Evolutionary conservation across 345 rosid genomes (phyloP).

Genomic region (Viola odorata): DNA sequence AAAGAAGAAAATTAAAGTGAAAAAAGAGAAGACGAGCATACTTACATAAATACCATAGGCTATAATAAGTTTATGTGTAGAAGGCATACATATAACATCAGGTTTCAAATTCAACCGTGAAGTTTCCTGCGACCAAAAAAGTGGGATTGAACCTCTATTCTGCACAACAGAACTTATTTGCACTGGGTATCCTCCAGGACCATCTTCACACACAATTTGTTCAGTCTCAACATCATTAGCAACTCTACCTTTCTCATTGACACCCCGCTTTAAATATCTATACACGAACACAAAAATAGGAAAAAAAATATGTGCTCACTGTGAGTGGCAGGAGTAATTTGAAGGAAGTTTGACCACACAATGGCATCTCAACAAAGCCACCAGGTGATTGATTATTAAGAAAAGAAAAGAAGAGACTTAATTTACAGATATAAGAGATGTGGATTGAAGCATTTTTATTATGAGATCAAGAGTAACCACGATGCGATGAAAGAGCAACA

Average conservation of each 20-base stretch:
- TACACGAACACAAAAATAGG: constrained; percentile 15
- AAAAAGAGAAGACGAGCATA: neutral
- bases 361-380: too few species aligned
- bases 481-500: neutral
- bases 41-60: neutral
- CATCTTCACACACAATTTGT: constrained; percentile 81
- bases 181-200: constrained; percentile 48
- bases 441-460: too few species aligned
- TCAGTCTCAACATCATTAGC: constrained; percentile 99
- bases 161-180: constrained; percentile 92
- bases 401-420: too few species aligned
- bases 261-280: constrained; percentile 89
- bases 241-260: constrained; percentile 89
- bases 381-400: too few species aligned
- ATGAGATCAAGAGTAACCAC: neutral
- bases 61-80: neutral
- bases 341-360: too few species aligned
- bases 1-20: constrained; percentile 7
- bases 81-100: constrained; percentile 72
- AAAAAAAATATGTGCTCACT: too few species aligned
- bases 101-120: constrained; percentile 84
- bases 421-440: too few species aligned
- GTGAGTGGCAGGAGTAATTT: too few species aligned
- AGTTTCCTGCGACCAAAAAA: constrained; percentile 96
- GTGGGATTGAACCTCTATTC: constrained; percentile 93